Conservation (phyloP, 1,139 yeast genomes). For the Candida frijolesensis region DNA sequence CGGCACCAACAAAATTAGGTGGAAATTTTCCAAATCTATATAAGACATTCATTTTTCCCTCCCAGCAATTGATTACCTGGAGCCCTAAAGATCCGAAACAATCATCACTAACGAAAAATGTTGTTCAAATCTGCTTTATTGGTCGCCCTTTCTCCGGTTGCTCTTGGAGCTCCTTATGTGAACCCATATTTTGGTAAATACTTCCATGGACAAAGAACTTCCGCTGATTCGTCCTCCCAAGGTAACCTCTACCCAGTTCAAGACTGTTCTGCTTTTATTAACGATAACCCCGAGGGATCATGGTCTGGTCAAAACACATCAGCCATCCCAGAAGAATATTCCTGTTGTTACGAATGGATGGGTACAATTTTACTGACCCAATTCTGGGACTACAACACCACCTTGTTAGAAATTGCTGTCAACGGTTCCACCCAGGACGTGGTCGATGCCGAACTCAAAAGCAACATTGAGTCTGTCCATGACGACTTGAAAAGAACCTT, state of each 20-base stretch:
- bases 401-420: constrained; percentile 23
- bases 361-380: constrained; percentile 43
- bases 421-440: constrained; percentile 21
- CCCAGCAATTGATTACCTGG: no score
- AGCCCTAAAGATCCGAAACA: not conserved
- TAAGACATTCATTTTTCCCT: not conserved
- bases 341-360: constrained; percentile 36
- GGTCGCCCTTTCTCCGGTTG: constrained; percentile 7
- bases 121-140: constrained; percentile 1
- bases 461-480: constrained; percentile 10
- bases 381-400: constrained; percentile 42
- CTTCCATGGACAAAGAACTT: constrained; percentile 16
- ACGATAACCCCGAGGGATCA: constrained; percentile 13
- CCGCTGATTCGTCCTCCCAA: constrained; percentile 15
- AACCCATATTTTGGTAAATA: constrained; percentile 16
- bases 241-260: constrained; percentile 14
- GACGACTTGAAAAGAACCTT: constrained; percentile 24
- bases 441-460: constrained; percentile 13
- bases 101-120: not conserved
- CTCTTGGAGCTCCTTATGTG: constrained; percentile 12
- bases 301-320: constrained; percentile 33
- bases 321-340: constrained; percentile 22
- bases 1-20: not conserved
- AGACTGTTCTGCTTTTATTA: constrained; percentile 14
- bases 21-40: not conserved